A percentile compares a stretch with the other conserved stretches of the same genome.
phyloP scores from a whole-genome alignment of 1,284 basidiomycete genomes.

The Pyrrhoderma noxium region DNA sequence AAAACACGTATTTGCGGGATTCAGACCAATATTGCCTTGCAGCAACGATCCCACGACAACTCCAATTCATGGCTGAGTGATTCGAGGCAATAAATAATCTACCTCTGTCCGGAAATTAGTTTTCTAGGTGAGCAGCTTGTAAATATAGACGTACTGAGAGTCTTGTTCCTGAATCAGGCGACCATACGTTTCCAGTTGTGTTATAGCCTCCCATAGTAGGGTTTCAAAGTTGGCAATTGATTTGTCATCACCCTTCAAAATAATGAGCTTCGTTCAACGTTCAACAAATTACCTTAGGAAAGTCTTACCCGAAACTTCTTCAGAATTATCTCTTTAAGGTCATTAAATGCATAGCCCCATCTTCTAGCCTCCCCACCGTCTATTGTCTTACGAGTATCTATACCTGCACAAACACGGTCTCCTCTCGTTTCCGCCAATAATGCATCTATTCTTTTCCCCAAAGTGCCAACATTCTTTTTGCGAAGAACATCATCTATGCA shows the following conservation, averaged over 20 bases:
- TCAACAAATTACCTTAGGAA: not conserved
- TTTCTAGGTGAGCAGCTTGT: not conserved
- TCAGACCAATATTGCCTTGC: conserved; percentile 57
- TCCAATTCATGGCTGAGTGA: conserved; percentile 62
- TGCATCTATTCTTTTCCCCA: conserved; percentile 70
- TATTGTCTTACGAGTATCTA: conserved; percentile 27
- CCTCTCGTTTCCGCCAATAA: conserved; percentile 67
- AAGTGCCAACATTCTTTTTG: conserved; percentile 67
- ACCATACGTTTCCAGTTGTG: conserved; percentile 75
- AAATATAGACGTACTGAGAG: conserved; percentile 47
- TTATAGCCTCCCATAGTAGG: conserved; percentile 74
- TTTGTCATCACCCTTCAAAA: conserved; percentile 22
- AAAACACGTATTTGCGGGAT: conserved; percentile 62
- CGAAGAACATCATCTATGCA: conserved; percentile 82
- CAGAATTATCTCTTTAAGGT: conserved; percentile 48
- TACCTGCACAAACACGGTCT: conserved; percentile 58
- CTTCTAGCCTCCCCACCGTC: conserved; percentile 64
- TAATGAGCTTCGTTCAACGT: too few relatives aligned
- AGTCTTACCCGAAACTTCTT: conserved; percentile 20
- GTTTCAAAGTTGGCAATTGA: conserved; percentile 55
- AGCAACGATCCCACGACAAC: conserved; percentile 67
- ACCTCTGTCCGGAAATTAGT: conserved; percentile 38
- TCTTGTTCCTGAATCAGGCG: conserved; percentile 72
- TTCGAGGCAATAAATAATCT: conserved; percentile 73
- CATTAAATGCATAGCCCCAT: conserved; percentile 63